Evolutionary conservation across 2,329 filamentous ascomycete species (phyloP), one percentile per base, ranked within the genome.

Genomic region (Aureobasidium sp.): DNA sequence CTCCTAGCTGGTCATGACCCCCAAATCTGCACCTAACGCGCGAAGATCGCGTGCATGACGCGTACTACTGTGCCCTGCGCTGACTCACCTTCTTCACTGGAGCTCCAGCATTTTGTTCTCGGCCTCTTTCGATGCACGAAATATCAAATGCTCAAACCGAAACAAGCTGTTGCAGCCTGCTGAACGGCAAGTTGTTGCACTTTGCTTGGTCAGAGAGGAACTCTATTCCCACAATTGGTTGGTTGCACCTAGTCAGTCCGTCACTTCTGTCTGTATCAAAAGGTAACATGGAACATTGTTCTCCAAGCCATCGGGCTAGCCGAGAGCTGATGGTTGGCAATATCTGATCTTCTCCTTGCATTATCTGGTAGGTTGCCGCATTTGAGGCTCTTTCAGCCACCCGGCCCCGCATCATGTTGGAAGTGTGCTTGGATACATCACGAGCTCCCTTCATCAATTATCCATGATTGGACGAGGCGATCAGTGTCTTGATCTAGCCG

Each of bases 21-120:
- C 41, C 37, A 59, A 26, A 24, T 39, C 43, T 59, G 46, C 57
- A 51, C 36, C 26, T 46, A 50, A 51, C 57, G 57, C 55, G 55
- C 55, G 32, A 48, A 39, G 43, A 59, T 59, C 55, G 55, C 57
- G 57, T 60, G 44, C 44, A 60, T 60, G 57, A 60, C 57, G 57
- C 57, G 57, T 51, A 51, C 57, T 60, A 34, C 29, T 51, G 29
- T 32, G n/a, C 24, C 12, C 29, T 55, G 36, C 50, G 34, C 34
- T 51, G 57, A 51, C 57, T 60, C 57, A 51, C 17, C 43, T 48
- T 39, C 8, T 20, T 1, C 37, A 9, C 17, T 36, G 27, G 26
- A 44, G 52, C 36, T 32, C 29, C 37, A 32, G 24, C 17, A 43
- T 43, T 17, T 55, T 32, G 51, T 29, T 29, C 36, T 43, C 50